Evolutionary conservation across 2,329 filamentous ascomycete species (phyloP).

Genomic region (Sordariomycetes sp.): DNA sequence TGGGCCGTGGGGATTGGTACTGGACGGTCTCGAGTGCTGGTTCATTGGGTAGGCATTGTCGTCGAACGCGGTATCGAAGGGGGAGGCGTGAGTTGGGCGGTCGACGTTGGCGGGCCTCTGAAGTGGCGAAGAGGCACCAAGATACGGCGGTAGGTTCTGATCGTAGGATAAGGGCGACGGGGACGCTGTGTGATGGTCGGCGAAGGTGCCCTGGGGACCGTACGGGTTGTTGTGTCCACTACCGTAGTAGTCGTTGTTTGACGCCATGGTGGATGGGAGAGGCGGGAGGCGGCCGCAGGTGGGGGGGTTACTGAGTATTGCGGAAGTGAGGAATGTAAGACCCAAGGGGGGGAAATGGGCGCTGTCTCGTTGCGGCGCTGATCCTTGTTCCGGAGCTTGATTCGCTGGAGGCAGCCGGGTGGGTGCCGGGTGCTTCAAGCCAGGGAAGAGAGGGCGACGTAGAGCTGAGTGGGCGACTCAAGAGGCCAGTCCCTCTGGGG

Average conservation of each 20-base stretch:
- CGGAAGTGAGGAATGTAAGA: background rate
- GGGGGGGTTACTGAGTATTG: background rate
- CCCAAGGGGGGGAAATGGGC: background rate
- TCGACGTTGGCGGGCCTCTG: slow-evolving; percentile 18
- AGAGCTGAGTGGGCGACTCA: background rate
- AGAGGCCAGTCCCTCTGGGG: background rate
- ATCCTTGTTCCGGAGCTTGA: background rate
- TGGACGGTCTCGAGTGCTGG: slow-evolving; percentile 5
- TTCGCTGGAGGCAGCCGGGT: background rate
- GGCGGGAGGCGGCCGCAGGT: background rate
- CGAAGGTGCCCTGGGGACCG: slow-evolving; percentile 1
- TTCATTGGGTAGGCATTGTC: slow-evolving; percentile 51
- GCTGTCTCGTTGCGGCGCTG: background rate
- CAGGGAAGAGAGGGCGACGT: background rate
- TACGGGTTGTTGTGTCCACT: slow-evolving; percentile 4
- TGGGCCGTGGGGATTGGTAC: slow-evolving; percentile 10
- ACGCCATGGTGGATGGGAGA: slow-evolving; percentile 4
- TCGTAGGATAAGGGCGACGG: slow-evolving; percentile 6
- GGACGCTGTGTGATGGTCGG: slow-evolving; percentile 6
- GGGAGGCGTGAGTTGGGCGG: slow-evolving; percentile 29
- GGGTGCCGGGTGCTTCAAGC: background rate
- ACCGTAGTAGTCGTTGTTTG: slow-evolving; percentile 8
- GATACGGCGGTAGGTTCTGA: slow-evolving; percentile 2
- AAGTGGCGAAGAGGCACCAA: slow-evolving; percentile 7
- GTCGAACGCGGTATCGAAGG: slow-evolving; percentile 55